A percentile compares a stretch with the other conserved stretches of the same genome.
These are phyloP conservation scores for Penicillium sp. DNA, from an alignment of 2,329 filamentous ascomycete genomes.

Conservation along the genomic window DNA sequence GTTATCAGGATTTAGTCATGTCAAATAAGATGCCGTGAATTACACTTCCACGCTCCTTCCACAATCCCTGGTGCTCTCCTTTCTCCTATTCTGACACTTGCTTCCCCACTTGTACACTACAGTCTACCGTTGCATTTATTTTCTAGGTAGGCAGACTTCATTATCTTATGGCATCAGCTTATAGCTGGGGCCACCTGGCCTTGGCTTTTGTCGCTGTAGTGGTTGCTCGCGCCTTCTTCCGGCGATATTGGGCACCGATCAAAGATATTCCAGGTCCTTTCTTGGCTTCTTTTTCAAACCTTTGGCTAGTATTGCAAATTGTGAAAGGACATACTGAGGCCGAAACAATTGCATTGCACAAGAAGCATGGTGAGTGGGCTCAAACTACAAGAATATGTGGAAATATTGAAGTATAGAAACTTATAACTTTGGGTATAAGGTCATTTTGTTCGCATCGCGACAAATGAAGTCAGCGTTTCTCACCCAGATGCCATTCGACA, in stretches of 20 bases:
- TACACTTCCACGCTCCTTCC: no score
- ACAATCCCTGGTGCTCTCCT: no score
- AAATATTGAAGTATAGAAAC: background rate
- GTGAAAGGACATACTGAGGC: constrained; percentile 41
- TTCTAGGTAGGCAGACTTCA: no score
- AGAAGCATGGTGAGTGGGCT: constrained; percentile 36
- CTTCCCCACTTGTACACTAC: no score
- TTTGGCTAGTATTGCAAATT: constrained; percentile 43
- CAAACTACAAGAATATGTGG: no score
- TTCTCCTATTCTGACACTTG: no score
- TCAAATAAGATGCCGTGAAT: no score
- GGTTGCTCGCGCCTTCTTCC: constrained; percentile 4
- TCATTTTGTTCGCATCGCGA: constrained; percentile 45
- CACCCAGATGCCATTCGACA: constrained; percentile 43
- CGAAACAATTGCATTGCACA: constrained; percentile 38
- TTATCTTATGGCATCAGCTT: no score
- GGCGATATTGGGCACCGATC: constrained; percentile 50
- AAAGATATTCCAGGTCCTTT: constrained; percentile 46
- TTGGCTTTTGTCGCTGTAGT: background rate
- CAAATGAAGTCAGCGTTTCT: constrained; percentile 47
- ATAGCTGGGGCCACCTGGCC: no score
- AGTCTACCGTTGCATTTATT: no score
- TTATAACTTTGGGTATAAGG: constrained; percentile 15
- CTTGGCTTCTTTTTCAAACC: constrained; percentile 39
- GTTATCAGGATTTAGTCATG: no score